Evolutionary conservation across 805 yeast species (phyloP).

Genomic region (Candida hungchunana): DNA sequence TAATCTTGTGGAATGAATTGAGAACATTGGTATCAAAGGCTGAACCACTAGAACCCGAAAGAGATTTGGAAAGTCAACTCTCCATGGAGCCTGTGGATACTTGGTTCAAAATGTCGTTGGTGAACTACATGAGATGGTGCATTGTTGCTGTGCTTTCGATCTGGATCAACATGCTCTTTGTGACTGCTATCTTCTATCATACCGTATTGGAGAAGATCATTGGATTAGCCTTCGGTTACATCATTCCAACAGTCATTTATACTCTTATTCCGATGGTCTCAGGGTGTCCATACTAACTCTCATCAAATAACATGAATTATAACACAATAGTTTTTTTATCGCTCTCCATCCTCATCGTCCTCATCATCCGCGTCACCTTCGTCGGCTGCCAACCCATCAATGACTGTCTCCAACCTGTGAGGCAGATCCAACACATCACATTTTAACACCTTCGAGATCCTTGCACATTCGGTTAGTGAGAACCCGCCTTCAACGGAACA

Average conservation of each 20-base stretch:
- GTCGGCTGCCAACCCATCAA: too few relatives aligned
- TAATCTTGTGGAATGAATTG: slow-evolving; percentile 37
- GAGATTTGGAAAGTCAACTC: slow-evolving; percentile 8
- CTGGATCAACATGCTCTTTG: slow-evolving; percentile 58
- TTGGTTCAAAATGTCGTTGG: slow-evolving; percentile 4
- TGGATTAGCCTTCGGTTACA: slow-evolving; percentile 64
- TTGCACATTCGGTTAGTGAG: slow-evolving; percentile 5
- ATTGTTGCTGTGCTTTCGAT: slow-evolving; percentile 20
- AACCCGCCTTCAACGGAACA: slow-evolving; percentile 13
- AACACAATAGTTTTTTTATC: too few relatives aligned
- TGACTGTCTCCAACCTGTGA: background rate
- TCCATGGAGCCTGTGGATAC: background rate
- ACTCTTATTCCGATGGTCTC: slow-evolving; percentile 10
- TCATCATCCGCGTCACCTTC: too few relatives aligned
- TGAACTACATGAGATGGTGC: slow-evolving; percentile 15
- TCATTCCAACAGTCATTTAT: slow-evolving; percentile 46
- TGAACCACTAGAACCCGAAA: slow-evolving; percentile 1
- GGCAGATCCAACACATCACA: slow-evolving; percentile 17
- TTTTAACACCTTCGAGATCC: slow-evolving; percentile 19
- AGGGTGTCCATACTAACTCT: too few relatives aligned
- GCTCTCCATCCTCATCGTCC: too few relatives aligned
- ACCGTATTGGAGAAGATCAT: slow-evolving; percentile 66
- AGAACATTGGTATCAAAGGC: slow-evolving; percentile 4
- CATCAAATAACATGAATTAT: too few relatives aligned
- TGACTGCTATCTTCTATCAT: slow-evolving; percentile 84